Base-by-base conservation (phyloP, 176 grass and related monocot species). In the Phoenix roebelenii region DNA sequence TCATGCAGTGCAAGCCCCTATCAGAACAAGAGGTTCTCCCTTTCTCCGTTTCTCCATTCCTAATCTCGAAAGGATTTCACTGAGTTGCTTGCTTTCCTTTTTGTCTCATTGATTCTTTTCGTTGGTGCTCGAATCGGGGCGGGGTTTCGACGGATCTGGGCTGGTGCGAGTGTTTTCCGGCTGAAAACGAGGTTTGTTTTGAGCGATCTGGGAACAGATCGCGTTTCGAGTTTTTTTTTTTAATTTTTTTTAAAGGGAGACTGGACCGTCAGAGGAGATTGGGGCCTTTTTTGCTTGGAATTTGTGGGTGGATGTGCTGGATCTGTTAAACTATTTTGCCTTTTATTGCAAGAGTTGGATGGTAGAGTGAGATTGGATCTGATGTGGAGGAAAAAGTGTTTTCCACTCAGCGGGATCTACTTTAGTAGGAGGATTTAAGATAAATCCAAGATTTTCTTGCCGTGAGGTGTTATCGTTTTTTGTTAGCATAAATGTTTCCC, bases 1-100 rank as follows among this genome's bases (percentile, higher is more conserved):
- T 87, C 55, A 70, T 78, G 79, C 74, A 87, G 74, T 78, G 84
- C 78, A 78, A 82, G 74, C 84, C 78, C 6, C 79, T 87, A 69
- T 61, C 66, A 58, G 84, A 87, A 61, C 84, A 64, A 51, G 74
- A 87, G 78, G 84, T 86, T 29, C 39, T 22, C 52, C 73, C 18
- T 20, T 60, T 18, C 20, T 22, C 26, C 19, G 17, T 44, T 75
- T 17, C 18, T 23, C 69, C 7, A 7, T 59, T 16, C 24, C 29
- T 16, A 15, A 55, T 25, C 51, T 59, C 25, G 15, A 16, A 44
- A 44, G 35, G 35, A 12, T 52, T 23, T 14, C 3, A 16, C 17
- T 39, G 15, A 55, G 25, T 19, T 15, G 1, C 49, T 6, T 23
- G 35, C 12, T 44, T 44, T 44, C 35, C 35, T 44, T 14, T 12